Conservation (phyloP, 2,329 filamentous ascomycete genomes). For the Fusarium aywerte region DNA sequence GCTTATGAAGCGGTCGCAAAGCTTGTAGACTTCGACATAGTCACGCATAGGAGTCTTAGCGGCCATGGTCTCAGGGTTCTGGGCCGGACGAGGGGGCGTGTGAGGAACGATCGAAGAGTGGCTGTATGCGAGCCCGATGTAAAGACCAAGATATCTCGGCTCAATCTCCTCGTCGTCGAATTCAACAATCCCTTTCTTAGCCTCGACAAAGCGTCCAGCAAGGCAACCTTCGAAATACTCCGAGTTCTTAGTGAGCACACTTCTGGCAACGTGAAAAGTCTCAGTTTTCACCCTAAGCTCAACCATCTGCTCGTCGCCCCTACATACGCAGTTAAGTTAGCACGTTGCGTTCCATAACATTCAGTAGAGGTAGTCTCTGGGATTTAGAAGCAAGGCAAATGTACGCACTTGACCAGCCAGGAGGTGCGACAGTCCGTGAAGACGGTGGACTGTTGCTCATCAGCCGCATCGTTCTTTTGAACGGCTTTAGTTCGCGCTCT, state of each 20-base stretch:
- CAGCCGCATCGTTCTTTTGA: conserved; percentile 28
- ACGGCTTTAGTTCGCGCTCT: conserved; percentile 33
- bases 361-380: background rate
- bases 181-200: conserved; percentile 41
- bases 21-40: conserved; percentile 52
- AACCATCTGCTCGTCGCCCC: conserved; percentile 47
- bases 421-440: conserved; percentile 49
- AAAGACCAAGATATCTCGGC: conserved; percentile 49
- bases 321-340: conserved; percentile 24
- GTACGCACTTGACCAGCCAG: conserved; percentile 51
- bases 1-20: conserved; percentile 52
- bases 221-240: conserved; percentile 51
- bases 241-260: conserved; percentile 48
- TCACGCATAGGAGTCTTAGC: conserved; percentile 48
- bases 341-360: background rate
- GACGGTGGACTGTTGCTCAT: conserved; percentile 41
- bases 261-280: conserved; percentile 47
- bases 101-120: conserved; percentile 50
- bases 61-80: conserved; percentile 43
- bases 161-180: conserved; percentile 49
- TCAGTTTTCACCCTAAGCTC: conserved; percentile 48
- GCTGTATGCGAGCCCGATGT: conserved; percentile 51
- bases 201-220: conserved; percentile 45
- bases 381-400: background rate
- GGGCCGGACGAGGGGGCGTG: conserved; percentile 36